Percentiles rank a stretch among this genome's conserved stretches.
Evolutionary conservation across 352 stramenopile species (phyloP).

Genomic region (Halophytophthora batemanensis): DNA sequence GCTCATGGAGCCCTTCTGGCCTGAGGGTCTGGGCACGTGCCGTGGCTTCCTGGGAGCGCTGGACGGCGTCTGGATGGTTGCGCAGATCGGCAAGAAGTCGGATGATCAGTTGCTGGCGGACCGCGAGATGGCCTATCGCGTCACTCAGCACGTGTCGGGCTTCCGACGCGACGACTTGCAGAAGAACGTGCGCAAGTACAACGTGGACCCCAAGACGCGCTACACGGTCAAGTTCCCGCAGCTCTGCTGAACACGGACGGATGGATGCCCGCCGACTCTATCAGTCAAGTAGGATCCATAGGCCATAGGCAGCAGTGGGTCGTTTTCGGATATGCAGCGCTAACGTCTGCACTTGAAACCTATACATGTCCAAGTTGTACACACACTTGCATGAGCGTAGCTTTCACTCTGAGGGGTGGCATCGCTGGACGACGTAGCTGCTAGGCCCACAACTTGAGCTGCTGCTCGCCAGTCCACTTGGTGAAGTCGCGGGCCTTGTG

Average conservation of each 20-base stretch:
- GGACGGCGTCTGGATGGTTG: conserved; percentile 75
- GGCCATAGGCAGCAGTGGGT: too few species aligned
- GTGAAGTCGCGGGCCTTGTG: too few species aligned
- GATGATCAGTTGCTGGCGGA: conserved; percentile 74
- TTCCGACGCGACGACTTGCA: conserved; percentile 73
- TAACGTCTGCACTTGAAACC: too few species aligned
- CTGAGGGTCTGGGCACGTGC: conserved; percentile 77
- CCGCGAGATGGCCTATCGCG: conserved; percentile 72
- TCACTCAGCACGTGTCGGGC: conserved; percentile 72
- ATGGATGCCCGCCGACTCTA: too few species aligned
- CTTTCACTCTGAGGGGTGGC: too few species aligned
- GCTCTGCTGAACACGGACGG: conserved; percentile 40
- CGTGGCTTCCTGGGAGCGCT: conserved; percentile 78
- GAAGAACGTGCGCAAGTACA: conserved; percentile 85
- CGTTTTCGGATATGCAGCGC: too few species aligned
- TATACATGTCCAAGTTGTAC: too few species aligned
- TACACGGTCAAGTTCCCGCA: conserved; percentile 79
- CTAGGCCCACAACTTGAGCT: too few species aligned
- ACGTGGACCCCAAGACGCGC: conserved; percentile 63
- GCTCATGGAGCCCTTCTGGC: conserved; percentile 86
- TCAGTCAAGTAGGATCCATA: too few species aligned
- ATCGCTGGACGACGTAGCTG: too few species aligned
- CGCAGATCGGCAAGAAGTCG: conserved; percentile 62
- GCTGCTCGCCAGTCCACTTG: too few species aligned
- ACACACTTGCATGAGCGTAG: too few species aligned